phyloP scores from a whole-genome alignment of 2,329 filamentous ascomycete species.

The Colletotrichum abscissum region DNA sequence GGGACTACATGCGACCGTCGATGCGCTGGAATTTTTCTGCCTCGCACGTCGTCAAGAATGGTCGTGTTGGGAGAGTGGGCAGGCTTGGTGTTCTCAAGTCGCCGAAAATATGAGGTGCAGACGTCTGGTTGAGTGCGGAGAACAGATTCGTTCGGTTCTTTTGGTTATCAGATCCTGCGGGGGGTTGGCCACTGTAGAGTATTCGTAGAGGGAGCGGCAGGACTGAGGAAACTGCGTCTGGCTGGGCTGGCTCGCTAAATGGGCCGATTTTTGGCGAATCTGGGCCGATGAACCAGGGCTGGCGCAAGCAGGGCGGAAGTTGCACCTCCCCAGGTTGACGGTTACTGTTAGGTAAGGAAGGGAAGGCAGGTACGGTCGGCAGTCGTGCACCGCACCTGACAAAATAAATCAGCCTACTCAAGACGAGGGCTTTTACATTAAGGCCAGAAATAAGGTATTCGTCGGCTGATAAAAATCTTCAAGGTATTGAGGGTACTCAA shows the following conservation, averaged over 20 bases:
- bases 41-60: slow-evolving; percentile 7
- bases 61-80: slow-evolving; percentile 1
- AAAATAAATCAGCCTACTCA: background rate
- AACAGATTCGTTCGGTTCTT: slow-evolving; percentile 35
- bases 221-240: slow-evolving; percentile 18
- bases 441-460: background rate
- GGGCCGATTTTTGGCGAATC: slow-evolving; percentile 40
- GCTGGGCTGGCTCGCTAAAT: slow-evolving; percentile 33
- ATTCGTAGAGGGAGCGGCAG: slow-evolving; percentile 8
- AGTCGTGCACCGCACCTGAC: background rate
- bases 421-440: background rate
- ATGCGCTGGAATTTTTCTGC: slow-evolving; percentile 22
- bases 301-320: slow-evolving; percentile 18
- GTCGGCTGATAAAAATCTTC: background rate
- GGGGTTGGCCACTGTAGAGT: slow-evolving; percentile 32
- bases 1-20: slow-evolving; percentile 56
- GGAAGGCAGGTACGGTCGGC: background rate
- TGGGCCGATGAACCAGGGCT: slow-evolving; percentile 39
- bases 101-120: slow-evolving; percentile 35
- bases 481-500: background rate
- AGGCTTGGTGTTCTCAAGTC: slow-evolving; percentile 22
- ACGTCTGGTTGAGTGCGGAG: slow-evolving; percentile 32
- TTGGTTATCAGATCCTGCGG: slow-evolving; percentile 37
- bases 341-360: no score
- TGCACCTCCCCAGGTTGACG: slow-evolving; percentile 20